These are phyloP conservation scores for Letharia lupina DNA, from an alignment of 495 filamentous ascomycete species.

Conservation along the genomic window DNA sequence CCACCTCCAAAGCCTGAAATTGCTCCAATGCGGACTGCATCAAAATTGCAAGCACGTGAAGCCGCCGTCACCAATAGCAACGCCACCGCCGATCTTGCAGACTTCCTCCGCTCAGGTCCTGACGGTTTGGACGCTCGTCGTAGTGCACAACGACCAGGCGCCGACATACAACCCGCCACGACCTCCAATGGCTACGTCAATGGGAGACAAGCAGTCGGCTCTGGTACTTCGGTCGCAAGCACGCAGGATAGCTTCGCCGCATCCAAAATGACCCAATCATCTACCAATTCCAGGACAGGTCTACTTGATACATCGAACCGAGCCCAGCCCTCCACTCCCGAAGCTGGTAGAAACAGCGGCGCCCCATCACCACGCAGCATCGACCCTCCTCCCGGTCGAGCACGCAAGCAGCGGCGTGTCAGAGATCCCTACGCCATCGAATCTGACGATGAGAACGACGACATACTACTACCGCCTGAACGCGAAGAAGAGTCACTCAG, in stretches of 20 bases:
- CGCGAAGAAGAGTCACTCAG: conserved; percentile 62
- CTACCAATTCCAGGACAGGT: conserved; percentile 50
- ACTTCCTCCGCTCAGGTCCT: conserved; percentile 86
- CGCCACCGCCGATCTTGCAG: conserved; percentile 76
- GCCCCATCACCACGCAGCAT: conserved; percentile 12
- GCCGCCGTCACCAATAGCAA: conserved; percentile 52
- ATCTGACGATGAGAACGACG: conserved; percentile 60
- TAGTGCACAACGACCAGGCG: conserved; percentile 72
- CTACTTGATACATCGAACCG: conserved; percentile 40
- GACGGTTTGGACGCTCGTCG: conserved; percentile 46
- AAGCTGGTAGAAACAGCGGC: conserved; percentile 8
- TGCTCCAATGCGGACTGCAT: conserved; percentile 23
- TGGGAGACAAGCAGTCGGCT: conserved; percentile 24
- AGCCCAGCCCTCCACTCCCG: neutral
- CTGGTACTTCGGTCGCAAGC: conserved; percentile 35
- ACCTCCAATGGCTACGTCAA: conserved; percentile 64
- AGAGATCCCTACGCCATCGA: conserved; percentile 92
- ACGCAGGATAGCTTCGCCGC: conserved; percentile 37
- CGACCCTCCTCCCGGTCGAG: conserved; percentile 30
- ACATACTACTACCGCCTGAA: conserved; percentile 25
- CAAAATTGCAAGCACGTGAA: conserved; percentile 61
- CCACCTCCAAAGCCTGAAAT: conserved; percentile 2
- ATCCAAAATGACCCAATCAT: conserved; percentile 41
- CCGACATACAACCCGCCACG: conserved; percentile 75
- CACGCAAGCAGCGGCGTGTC: conserved; percentile 64